Base-by-base conservation (phyloP, 495 filamentous ascomycete genomes). In the Neurospora cerealis region DNA sequence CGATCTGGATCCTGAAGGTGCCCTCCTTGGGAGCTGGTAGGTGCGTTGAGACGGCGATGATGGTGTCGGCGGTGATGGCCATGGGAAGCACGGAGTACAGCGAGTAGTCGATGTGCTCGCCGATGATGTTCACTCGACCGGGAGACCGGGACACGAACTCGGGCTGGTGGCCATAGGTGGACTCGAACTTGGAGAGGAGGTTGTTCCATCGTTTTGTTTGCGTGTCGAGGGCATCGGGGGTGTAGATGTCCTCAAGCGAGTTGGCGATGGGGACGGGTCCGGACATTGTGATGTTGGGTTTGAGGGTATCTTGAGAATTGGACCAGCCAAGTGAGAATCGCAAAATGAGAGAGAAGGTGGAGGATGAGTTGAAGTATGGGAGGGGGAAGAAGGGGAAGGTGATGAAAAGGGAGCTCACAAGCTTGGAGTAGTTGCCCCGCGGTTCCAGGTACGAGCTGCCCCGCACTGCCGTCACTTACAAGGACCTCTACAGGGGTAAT, bases 51-150 rank as follows among this genome's bases (percentile, higher is more conserved):
- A 98, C 93, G 70, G 95, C 96, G 73, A 99, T 87, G 54, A 99
- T 87, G 72, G 94, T 89, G 80, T 99, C 96, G 69, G 93, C 92
- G 21, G 90, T 93, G 75, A 98, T 92, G 72, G 95, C 96, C 88
- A 97, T 98, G 70, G 96, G 96, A 21, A 99, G 86, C 69, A 98
- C 95, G 79, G 95, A 90, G 85, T 98, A 99, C 42, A 98, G 89
- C 24, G 93, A 96, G 83, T 99, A 99, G 86, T 99, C 96, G 79
- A 99, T 98, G 84, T 99, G 96, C 86, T 99, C 96, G 80, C 96
- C 96, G 78, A 99, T 98, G 80, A 99, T 96, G 86, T 98, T 98
- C 74, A 99, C 96, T 73, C 96, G 88, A 70, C 96, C 96, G 0
- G 96, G 96, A 73, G 94, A 96, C 69, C 96, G 89, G 2, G 96